Evolutionary conservation across 306 rosid species (phyloP).

Genomic region (Chamaecrista fasciculata): DNA sequence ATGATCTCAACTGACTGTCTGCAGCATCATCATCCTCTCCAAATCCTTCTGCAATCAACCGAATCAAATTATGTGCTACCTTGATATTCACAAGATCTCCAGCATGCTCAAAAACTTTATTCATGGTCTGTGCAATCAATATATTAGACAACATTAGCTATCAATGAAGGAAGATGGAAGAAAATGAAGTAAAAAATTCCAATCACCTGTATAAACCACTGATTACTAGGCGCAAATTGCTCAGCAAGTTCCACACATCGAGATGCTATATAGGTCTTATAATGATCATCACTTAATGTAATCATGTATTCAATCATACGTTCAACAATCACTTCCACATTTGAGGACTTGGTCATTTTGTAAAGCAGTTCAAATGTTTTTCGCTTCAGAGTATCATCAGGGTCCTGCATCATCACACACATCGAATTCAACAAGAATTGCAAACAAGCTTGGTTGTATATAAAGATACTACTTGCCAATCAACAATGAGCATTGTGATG

Average conservation of each 20-base stretch:
- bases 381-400: conserved; percentile 94
- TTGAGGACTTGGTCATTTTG: conserved; percentile 96
- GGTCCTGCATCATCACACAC: conserved; percentile 63
- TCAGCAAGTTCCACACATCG: conserved; percentile 96
- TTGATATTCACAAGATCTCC: conserved; percentile 96
- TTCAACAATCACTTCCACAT: conserved; percentile 96
- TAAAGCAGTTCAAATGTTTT: conserved; percentile 86
- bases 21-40: conserved; percentile 88
- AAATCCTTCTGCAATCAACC: conserved; percentile 97
- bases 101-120: conserved; percentile 99
- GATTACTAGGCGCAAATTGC: conserved; percentile 95
- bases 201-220: conserved; percentile 97
- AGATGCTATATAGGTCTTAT: conserved; percentile 90
- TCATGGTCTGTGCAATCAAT: conserved; percentile 72
- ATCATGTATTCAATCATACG: conserved; percentile 95
- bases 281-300: conserved; percentile 83
- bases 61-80: conserved; percentile 97
- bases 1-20: conserved; percentile 86
- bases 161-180: neutral
- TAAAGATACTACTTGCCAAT: conserved; percentile 12
- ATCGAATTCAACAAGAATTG: conserved; percentile 22
- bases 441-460: conserved; percentile 12
- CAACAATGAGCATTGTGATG: neutral
- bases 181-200: neutral
- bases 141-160: conserved; percentile 17